A percentile compares a stretch with the other conserved stretches of the same genome.
Conservation (phyloP, 1,139 yeast species). For the Saccharomyces uvarum region DNA sequence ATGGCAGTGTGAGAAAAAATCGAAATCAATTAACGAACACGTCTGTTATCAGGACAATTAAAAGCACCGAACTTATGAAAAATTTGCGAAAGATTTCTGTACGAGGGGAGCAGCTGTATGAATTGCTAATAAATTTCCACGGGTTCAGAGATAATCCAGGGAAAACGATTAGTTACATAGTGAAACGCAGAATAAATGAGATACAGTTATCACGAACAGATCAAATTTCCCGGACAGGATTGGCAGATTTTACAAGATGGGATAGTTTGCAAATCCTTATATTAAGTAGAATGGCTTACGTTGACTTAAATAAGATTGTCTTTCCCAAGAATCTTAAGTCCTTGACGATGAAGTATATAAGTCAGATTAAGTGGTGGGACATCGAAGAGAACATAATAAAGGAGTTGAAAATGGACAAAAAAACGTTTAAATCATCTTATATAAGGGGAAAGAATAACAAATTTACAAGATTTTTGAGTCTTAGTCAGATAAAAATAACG, state of each 20-base stretch:
- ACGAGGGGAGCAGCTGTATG: constrained; percentile 19
- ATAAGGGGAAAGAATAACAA: background rate
- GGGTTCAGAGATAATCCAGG: constrained; percentile 29
- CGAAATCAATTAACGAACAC: background rate
- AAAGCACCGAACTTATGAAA: constrained; percentile 20
- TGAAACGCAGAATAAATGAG: constrained; percentile 17
- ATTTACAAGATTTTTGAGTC: background rate
- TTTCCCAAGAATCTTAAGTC: constrained; percentile 19
- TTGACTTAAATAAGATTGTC: constrained; percentile 22
- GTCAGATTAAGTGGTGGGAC: constrained; percentile 25
- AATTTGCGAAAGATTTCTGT: constrained; percentile 15
- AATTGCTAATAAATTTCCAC: constrained; percentile 24
- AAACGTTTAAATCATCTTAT: background rate
- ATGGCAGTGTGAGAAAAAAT: background rate
- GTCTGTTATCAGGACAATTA: constrained; percentile 10
- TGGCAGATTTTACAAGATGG: constrained; percentile 27
- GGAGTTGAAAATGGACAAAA: constrained; percentile 1
- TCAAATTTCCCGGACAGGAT: constrained; percentile 12
- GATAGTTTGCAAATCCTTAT: constrained; percentile 18
- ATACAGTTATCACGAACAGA: constrained; percentile 14
- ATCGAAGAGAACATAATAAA: constrained; percentile 1
- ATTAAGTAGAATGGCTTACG: constrained; percentile 11
- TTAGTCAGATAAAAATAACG: background rate
- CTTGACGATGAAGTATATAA: constrained; percentile 14
- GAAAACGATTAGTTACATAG: constrained; percentile 20